Evolutionary conservation across 2,329 filamentous ascomycete species (phyloP).

Genomic region (Nemania serpens): DNA sequence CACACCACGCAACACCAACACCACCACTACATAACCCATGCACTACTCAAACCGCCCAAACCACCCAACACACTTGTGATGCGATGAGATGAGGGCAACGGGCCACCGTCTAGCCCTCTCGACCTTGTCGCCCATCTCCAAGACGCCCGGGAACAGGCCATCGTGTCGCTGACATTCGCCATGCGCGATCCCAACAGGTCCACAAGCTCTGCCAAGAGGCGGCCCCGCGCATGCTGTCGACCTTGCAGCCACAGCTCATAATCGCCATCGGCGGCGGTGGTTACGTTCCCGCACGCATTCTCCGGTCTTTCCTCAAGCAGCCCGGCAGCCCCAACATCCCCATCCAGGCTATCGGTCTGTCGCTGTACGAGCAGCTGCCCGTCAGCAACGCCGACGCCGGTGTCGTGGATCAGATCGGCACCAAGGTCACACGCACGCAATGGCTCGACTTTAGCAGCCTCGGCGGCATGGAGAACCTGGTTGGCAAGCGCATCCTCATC

Average conservation of each 20-base stretch:
- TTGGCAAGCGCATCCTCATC: constrained; percentile 81
- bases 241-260: constrained; percentile 93
- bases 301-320: constrained; percentile 95
- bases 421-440: constrained; percentile 95
- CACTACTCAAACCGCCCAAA: no score
- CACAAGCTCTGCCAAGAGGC: constrained; percentile 95
- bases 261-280: constrained; percentile 98
- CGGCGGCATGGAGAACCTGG: constrained; percentile 73
- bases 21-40: no score
- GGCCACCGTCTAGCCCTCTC: no score
- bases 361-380: constrained; percentile 86
- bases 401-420: constrained; percentile 77
- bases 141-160: no score
- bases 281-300: constrained; percentile 94
- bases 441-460: constrained; percentile 85
- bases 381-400: constrained; percentile 54
- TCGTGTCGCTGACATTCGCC: constrained; percentile 18
- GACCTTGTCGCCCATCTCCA: no score
- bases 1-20: background rate
- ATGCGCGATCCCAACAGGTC: constrained; percentile 61
- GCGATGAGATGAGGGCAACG: background rate
- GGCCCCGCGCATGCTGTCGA: constrained; percentile 77
- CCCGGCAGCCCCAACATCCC: constrained; percentile 90
- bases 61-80: background rate
- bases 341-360: constrained; percentile 98